These are phyloP conservation scores for Penicillium thymicola DNA, from an alignment of 2,329 filamentous ascomycete genomes.

Conservation along the genomic window DNA sequence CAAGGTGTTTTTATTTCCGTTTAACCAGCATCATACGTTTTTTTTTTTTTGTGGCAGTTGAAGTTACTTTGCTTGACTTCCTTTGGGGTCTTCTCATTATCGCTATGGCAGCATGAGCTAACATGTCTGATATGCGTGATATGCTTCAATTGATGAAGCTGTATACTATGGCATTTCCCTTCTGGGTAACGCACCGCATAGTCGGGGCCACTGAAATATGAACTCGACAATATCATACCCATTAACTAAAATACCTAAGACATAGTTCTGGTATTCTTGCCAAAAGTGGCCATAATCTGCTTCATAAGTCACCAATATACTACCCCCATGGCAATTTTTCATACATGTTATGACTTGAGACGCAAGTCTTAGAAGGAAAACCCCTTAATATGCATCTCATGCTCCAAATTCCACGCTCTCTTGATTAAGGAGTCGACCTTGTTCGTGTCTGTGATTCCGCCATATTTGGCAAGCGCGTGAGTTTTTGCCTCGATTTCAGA, in stretches of 20 bases:
- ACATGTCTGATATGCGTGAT: conserved; percentile 14
- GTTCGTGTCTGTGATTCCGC: conserved; percentile 17
- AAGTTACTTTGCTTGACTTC: conserved; percentile 12
- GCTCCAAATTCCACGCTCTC: conserved; percentile 23
- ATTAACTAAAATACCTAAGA: not conserved
- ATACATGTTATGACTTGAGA: not conserved
- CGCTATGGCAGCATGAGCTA: conserved; percentile 9
- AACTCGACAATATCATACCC: not conserved
- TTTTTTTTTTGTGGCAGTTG: conserved; percentile 10
- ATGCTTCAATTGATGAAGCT: conserved; percentile 23
- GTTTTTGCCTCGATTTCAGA: conserved; percentile 22
- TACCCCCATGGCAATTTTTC: no score
- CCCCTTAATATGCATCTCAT: conserved; percentile 16
- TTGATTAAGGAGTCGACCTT: conserved; percentile 19
- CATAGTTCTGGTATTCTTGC: not conserved
- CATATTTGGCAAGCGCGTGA: conserved; percentile 21
- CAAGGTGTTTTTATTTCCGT: conserved; percentile 21
- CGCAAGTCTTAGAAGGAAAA: conserved; percentile 16
- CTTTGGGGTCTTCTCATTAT: conserved; percentile 8
- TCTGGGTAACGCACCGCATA: not conserved
- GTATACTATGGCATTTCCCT: conserved; percentile 20
- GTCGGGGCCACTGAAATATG: not conserved
- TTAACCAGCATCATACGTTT: conserved; percentile 21
- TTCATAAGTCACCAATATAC: not conserved
- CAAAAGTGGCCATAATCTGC: not conserved